Conservation (phyloP, 2,329 filamentous ascomycete genomes). For the Botrytis galanthina region DNA sequence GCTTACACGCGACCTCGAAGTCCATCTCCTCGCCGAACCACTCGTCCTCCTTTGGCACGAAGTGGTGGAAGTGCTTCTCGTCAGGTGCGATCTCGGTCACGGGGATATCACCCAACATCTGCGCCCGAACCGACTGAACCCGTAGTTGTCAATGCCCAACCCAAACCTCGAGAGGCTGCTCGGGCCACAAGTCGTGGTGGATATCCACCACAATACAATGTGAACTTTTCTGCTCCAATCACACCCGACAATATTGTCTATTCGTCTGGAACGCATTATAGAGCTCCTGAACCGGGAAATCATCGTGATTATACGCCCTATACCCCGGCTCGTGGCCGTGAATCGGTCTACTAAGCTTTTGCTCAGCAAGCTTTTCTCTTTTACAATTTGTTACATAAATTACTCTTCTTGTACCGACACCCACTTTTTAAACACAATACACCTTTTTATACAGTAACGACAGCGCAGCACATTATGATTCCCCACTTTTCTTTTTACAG, state of each 20-base stretch:
- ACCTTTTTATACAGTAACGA: slow-evolving; percentile 20
- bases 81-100: slow-evolving; percentile 23
- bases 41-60: slow-evolving; percentile 26
- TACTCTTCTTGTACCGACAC: slow-evolving; percentile 20
- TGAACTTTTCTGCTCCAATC: slow-evolving; percentile 9
- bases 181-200: slow-evolving; percentile 17
- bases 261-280: neutral
- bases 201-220: slow-evolving; percentile 7
- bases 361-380: neutral
- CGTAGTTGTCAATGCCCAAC: slow-evolving; percentile 24
- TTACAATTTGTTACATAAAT: slow-evolving; percentile 18
- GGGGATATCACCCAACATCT: slow-evolving; percentile 23
- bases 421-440: slow-evolving; percentile 15
- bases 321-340: neutral
- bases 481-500: slow-evolving; percentile 16
- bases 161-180: slow-evolving; percentile 26
- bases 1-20: slow-evolving; percentile 30
- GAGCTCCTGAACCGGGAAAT: slow-evolving; percentile 8
- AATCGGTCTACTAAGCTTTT: neutral
- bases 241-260: slow-evolving; percentile 2
- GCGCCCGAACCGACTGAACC: slow-evolving; percentile 25
- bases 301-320: slow-evolving; percentile 16
- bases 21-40: slow-evolving; percentile 28
- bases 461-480: slow-evolving; percentile 19
- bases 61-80: slow-evolving; percentile 18